Evolutionary conservation across 345 rosid genomes (phyloP), one percentile per base, ranked within the genome.

Genomic region (Eucalyptus regnans): DNA sequence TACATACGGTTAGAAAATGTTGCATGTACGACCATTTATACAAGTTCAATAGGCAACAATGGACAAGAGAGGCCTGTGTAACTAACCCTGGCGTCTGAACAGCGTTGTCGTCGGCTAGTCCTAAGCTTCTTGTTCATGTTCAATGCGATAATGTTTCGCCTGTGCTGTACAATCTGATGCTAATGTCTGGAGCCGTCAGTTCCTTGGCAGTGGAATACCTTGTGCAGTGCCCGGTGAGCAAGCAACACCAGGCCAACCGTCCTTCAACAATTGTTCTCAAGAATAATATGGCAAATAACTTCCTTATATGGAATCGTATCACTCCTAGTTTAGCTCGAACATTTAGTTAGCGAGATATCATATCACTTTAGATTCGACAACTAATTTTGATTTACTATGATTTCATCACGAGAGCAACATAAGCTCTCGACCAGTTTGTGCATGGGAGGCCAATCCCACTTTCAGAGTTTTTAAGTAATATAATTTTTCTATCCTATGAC

Each of bases 401-500:
- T 23, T 52, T 52, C 10, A 52, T 20, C 58, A 52, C 7, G 10
- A 52, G 4, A 52, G 56, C 1, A 9, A 52, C 20, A 3, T 52
- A 52, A 52, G 1, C 10, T 52, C 58, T 20, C 0, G 5, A 52
- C 0, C 8, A 52, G 10, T 18, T 52, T 52, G 25, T 52, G 5
- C 2, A 20, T 0, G 58, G 5, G 5, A 20, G 8, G 22, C 4
- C 20, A 52, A 18, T 4, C 5, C 2, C 10, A 2, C 0, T 52
- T 52, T 23, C 0, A 20, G 5, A 20, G 0, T 2, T 20, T 0
- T 52, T 52, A 20, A 52, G 58, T 52, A 52, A 52, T 52, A 52
- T 52, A 51, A 51, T 51, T 3, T 51, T 51, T 51, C 18, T 51
- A 51, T 51, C 54, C 0, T 1, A 51, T 7, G 17, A 52, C 5